These are phyloP conservation scores for Albophoma yamanashiensis DNA, from an alignment of 2,329 filamentous ascomycete species.

Conservation along the genomic window DNA sequence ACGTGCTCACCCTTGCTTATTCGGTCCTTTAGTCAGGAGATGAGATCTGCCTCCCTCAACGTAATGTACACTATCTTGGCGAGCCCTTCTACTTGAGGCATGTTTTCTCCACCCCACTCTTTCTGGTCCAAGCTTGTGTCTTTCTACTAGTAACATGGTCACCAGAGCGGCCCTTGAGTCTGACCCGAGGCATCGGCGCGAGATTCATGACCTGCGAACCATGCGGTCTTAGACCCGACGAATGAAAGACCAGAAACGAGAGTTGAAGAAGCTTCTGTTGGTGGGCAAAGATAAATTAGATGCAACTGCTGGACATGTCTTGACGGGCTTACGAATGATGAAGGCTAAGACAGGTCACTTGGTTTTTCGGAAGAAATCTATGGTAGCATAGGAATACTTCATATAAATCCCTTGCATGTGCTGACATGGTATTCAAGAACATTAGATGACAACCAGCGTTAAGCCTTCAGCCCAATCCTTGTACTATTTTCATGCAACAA, in stretches of 20 bases:
- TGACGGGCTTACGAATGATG: not conserved
- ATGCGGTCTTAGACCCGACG: not conserved
- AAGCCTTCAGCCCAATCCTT: not conserved
- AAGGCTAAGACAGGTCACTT: not conserved
- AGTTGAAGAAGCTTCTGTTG: not conserved
- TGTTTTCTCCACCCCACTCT: not conserved
- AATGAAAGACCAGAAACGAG: not conserved
- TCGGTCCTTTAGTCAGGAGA: slow-evolving; percentile 8
- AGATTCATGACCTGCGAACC: slow-evolving; percentile 2
- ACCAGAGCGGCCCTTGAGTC: not conserved
- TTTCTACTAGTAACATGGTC: not conserved
- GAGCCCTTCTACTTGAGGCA: not conserved
- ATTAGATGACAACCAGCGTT: no score
- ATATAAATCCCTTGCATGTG: not conserved
- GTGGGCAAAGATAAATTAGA: not conserved
- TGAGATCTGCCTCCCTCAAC: slow-evolving; percentile 1
- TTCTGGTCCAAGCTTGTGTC: not conserved
- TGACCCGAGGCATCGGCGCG: slow-evolving; percentile 1
- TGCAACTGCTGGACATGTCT: not conserved
- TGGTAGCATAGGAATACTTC: not conserved
- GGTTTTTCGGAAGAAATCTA: not conserved
- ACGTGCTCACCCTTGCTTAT: slow-evolving; percentile 2
- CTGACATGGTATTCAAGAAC: no score
- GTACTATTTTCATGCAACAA: no score
- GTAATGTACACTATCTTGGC: not conserved